Evolutionary conservation across 129 eudicot genomes (phyloP), one percentile per base, ranked within the genome.

Genomic region (Deinandra increscens): DNA sequence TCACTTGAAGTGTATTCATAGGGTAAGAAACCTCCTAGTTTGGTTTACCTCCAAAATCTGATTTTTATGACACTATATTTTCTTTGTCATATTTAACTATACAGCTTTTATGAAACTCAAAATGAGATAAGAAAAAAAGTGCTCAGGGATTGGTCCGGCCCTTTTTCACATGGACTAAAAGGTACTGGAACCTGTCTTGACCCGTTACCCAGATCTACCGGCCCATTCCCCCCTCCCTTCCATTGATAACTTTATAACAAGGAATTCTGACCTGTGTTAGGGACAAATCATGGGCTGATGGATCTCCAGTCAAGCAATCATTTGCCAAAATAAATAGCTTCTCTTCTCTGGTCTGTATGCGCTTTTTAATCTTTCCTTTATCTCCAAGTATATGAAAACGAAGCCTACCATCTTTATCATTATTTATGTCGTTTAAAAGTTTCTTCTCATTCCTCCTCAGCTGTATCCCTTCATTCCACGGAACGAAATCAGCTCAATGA

Each of bases 271-370:
- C 99, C 97, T 94, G 99, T 72, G 79, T 85, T 78, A 90, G 82
- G 78, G 99, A 90, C 73, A 94, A 71, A 63, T 94, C 97, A 67
- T 84, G 97, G 63, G 83, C 84, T 75, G 75, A 63, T 48, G 99
- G 99, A 81, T 94, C 97, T 54, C 99, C 99, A 63, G 97, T 90
- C 82, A 94, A 83, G 84, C 93, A 89, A 82, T 94, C 99, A 81
- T 90, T 94, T 58, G 83, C 96, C 81, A 94, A 75, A 80, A 94
- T 79, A 82, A 90, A 94, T 60, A 94, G 81, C 72, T 94, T 94
- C 82, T 94, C 99, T 85, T 94, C 97, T 87, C 89, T 85, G 50
- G 93, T 85, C 70, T 94, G 99, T 48, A 94, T 90, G 65, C 99
- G 97, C 80, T 84, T 94, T 81, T 90, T 94, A 82, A 74, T 83